These are phyloP conservation scores for Ehretia macrophylla DNA, from an alignment of 257 asterid species.

Conservation along the genomic window DNA sequence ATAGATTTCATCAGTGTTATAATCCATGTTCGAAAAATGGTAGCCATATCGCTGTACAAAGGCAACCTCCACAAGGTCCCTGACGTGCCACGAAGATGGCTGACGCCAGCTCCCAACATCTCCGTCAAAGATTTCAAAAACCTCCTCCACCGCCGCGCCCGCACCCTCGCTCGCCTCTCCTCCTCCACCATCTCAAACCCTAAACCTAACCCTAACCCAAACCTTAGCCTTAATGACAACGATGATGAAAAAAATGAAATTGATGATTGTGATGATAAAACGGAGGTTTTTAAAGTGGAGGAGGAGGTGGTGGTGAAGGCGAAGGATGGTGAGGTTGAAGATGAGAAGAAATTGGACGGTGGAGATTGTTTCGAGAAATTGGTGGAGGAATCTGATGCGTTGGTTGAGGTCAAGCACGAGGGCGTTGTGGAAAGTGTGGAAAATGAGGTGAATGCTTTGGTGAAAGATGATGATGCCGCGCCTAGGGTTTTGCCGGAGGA, in stretches of 20 bases:
- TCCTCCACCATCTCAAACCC: slow-evolving; percentile 9
- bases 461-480: not conserved
- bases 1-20: too few species aligned
- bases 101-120: slow-evolving; percentile 53
- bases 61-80: slow-evolving; percentile 81
- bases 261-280: slow-evolving; percentile 6
- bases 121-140: slow-evolving; percentile 52
- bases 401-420: slow-evolving; percentile 29
- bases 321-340: slow-evolving; percentile 15
- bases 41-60: slow-evolving; percentile 78
- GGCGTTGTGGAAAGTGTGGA: slow-evolving; percentile 10
- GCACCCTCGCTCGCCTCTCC: slow-evolving; percentile 58
- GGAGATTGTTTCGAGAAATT: slow-evolving; percentile 22
- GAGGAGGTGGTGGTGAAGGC: slow-evolving; percentile 21
- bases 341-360: slow-evolving; percentile 11
- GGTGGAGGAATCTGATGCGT: slow-evolving; percentile 26
- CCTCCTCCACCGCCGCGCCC: slow-evolving; percentile 70
- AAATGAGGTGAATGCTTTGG: slow-evolving; percentile 9
- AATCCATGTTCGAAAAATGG: slow-evolving; percentile 31
- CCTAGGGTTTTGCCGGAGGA: not conserved
- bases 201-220: not conserved
- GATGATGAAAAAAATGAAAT: slow-evolving; percentile 1
- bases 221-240: slow-evolving; percentile 23
- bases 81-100: slow-evolving; percentile 69
- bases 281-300: slow-evolving; percentile 21